These are phyloP conservation scores for Coelastrella sp. DNA, from an alignment of 139 green algal genomes.

Conservation along the genomic window DNA sequence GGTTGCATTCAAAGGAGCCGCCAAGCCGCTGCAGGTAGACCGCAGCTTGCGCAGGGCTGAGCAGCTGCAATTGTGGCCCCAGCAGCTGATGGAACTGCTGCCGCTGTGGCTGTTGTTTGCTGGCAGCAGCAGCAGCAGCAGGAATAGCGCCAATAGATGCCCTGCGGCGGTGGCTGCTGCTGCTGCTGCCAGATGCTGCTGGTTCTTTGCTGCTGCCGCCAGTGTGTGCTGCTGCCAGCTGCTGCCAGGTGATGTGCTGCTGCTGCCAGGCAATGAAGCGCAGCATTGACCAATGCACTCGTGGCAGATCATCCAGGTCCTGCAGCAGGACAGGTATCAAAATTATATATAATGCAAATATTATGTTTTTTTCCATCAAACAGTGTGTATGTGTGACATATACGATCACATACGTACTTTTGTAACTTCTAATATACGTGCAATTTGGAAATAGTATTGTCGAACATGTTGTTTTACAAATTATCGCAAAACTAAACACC, in stretches of 20 bases:
- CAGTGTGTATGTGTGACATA: no score
- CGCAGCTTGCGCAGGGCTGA: neutral
- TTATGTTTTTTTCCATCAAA: no score
- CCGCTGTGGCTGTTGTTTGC: constrained; percentile 15
- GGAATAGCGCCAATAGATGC: neutral
- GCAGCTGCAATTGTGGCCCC: constrained; percentile 12
- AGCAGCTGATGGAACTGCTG: constrained; percentile 6
- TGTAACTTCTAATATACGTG: no score
- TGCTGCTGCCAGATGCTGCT: constrained; percentile 34
- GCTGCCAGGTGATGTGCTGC: constrained; percentile 32
- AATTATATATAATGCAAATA: neutral
- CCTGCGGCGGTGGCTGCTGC: neutral
- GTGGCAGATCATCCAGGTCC: constrained; percentile 53
- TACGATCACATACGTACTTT: no score
- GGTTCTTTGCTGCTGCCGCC: constrained; percentile 4
- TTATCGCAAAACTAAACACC: no score
- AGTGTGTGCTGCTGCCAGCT: constrained; percentile 15
- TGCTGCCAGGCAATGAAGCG: constrained; percentile 34
- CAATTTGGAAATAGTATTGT: no score
- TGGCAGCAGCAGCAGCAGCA: constrained; percentile 33
- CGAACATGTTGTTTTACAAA: no score
- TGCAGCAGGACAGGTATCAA: neutral
- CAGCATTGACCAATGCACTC: constrained; percentile 42
- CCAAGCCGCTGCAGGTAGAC: neutral
- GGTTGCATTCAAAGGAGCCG: neutral